These are phyloP conservation scores for Aristolochia contorta DNA, from an alignment of 164 flowering plant genomes.

Conservation along the genomic window DNA sequence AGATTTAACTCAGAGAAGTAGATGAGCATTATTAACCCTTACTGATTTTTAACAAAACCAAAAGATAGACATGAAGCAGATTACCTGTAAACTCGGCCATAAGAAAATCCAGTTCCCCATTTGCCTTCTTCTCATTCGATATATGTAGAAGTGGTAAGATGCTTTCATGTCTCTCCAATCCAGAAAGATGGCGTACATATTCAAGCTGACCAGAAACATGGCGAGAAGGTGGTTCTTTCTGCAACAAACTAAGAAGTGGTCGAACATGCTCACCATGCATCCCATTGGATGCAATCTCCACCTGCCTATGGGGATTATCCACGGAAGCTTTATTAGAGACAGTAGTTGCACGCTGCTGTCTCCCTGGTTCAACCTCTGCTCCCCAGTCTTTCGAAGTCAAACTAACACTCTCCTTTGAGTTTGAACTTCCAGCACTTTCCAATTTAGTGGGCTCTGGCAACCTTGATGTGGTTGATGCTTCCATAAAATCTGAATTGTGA, in stretches of 20 bases:
- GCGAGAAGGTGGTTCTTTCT: constrained; percentile 94
- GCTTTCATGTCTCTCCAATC: constrained; percentile 85
- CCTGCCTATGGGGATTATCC: constrained; percentile 49
- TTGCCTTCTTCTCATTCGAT: constrained; percentile 67
- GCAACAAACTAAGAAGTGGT: constrained; percentile 93
- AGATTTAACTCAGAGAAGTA: neutral
- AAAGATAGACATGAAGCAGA: neutral
- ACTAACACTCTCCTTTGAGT: constrained; percentile 30
- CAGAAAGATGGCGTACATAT: constrained; percentile 74
- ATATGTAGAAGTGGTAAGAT: constrained; percentile 77
- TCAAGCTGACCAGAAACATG: constrained; percentile 94
- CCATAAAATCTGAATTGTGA: constrained; percentile 14
- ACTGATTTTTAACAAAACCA: neutral
- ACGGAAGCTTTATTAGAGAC: constrained; percentile 35
- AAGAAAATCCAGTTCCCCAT: constrained; percentile 85
- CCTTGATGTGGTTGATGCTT: constrained; percentile 34
- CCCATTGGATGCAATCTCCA: constrained; percentile 50
- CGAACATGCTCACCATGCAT: constrained; percentile 64
- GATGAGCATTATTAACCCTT: too few species aligned
- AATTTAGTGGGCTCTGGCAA: constrained; percentile 27
- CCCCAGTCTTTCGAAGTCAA: constrained; percentile 36
- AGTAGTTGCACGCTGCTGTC: constrained; percentile 43
- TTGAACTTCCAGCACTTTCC: constrained; percentile 30
- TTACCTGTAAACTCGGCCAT: constrained; percentile 97
- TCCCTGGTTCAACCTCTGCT: constrained; percentile 38